Percentiles rank a stretch among this genome's conserved stretches.
phyloP scores from a whole-genome alignment of 768 basidiomycete species.

The Hygrocybe punicea region DNA sequence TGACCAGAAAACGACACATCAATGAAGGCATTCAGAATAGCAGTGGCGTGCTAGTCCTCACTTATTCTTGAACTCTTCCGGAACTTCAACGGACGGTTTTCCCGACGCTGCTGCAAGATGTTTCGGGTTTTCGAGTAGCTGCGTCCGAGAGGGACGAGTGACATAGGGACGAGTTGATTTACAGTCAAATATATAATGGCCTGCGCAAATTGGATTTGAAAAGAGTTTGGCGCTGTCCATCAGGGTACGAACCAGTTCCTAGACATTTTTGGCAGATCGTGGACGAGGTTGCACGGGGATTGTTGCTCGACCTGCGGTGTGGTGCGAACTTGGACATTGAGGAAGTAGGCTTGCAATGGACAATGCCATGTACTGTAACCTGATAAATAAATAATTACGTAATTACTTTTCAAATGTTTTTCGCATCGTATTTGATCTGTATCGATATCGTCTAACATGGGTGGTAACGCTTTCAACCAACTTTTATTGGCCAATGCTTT shows the following conservation, averaged over 20 bases:
- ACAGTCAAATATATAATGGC: conserved; percentile 92
- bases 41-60: conserved; percentile 33
- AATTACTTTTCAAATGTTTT: too few relatives aligned
- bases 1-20: conserved; percentile 25
- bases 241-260: conserved; percentile 52
- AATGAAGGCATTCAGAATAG: not conserved
- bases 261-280: conserved; percentile 86
- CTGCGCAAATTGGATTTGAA: conserved; percentile 27
- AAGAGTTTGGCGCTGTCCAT: not conserved
- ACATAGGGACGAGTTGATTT: conserved; percentile 77
- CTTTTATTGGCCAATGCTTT: conserved; percentile 44
- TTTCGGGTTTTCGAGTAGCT: conserved; percentile 77
- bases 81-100: conserved; percentile 77
- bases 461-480: conserved; percentile 63
- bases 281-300: conserved; percentile 57
- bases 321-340: conserved; percentile 80
- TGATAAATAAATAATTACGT: not conserved
- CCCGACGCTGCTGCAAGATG: conserved; percentile 54
- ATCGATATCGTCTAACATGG: conserved; percentile 55
- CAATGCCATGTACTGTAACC: not conserved
- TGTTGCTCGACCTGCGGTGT: conserved; percentile 58
- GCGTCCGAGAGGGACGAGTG: conserved; percentile 83
- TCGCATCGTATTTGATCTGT: too few relatives aligned
- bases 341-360: not conserved
- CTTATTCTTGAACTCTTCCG: conserved; percentile 88